Conservation (phyloP, 2,329 filamentous ascomycete genomes). For the Colletotrichum coccodes region DNA sequence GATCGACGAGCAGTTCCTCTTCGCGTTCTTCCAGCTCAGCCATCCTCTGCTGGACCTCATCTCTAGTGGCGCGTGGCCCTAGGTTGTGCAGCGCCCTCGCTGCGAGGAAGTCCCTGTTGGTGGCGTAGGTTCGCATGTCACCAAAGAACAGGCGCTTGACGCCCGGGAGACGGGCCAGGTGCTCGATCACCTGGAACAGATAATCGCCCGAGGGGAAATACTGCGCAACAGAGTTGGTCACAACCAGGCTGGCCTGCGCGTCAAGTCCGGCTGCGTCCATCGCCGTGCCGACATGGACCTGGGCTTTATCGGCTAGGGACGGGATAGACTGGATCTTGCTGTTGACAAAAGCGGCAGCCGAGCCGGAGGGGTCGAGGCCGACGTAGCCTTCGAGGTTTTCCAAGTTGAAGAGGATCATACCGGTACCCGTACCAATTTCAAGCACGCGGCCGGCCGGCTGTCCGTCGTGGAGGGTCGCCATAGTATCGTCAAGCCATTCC, state of each 20-base stretch:
- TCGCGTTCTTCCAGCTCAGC: slow-evolving; percentile 31
- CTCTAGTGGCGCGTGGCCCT: slow-evolving; percentile 6
- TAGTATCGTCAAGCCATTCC: slow-evolving; percentile 45
- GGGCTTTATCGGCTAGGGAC: slow-evolving; percentile 25
- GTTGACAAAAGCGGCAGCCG: slow-evolving; percentile 36
- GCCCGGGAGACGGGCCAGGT: slow-evolving; percentile 10
- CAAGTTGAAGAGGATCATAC: slow-evolving; percentile 46
- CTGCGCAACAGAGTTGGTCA: slow-evolving; percentile 39
- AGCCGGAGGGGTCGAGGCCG: slow-evolving; percentile 40
- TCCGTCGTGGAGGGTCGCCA: slow-evolving; percentile 26
- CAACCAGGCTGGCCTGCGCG: not conserved
- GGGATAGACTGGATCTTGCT: slow-evolving; percentile 28
- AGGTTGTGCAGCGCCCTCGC: slow-evolving; percentile 15
- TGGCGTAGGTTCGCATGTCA: slow-evolving; percentile 35
- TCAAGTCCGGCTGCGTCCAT: not conserved
- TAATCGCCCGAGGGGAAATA: slow-evolving; percentile 41
- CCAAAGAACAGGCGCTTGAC: slow-evolving; percentile 34
- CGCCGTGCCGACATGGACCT: slow-evolving; percentile 36
- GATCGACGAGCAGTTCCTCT: slow-evolving; percentile 38
- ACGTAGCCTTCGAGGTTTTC: slow-evolving; percentile 35
- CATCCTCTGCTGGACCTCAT: slow-evolving; percentile 16
- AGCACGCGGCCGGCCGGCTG: slow-evolving; percentile 34
- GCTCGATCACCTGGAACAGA: slow-evolving; percentile 31
- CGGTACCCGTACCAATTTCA: slow-evolving; percentile 42
- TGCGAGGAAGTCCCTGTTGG: slow-evolving; percentile 33